Percentiles rank a stretch among this genome's conserved stretches.
Conservation (phyloP, 1,284 basidiomycete species). For the Pterulicium gracile region DNA sequence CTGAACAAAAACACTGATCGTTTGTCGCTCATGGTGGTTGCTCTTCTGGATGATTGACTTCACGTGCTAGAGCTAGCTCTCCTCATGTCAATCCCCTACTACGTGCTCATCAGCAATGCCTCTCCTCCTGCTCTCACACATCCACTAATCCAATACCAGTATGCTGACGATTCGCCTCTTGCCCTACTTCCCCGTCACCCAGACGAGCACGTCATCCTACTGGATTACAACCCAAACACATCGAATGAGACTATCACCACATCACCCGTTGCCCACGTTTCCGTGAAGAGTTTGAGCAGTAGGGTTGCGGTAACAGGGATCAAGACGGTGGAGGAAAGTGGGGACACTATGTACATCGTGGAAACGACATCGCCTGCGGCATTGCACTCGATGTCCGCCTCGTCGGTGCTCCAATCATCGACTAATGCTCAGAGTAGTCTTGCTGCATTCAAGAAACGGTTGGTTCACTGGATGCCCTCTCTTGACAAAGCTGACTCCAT, state of each 20-base stretch:
- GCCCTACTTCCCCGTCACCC: slow-evolving; percentile 44
- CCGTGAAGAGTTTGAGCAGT: slow-evolving; percentile 51
- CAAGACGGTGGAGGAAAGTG: slow-evolving; percentile 61
- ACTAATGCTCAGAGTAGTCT: background rate
- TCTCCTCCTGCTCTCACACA: slow-evolving; percentile 45
- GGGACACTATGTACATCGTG: slow-evolving; percentile 65
- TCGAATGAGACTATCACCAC: slow-evolving; percentile 8
- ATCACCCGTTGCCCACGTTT: slow-evolving; percentile 21
- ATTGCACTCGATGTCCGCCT: slow-evolving; percentile 28
- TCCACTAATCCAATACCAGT: slow-evolving; percentile 70
- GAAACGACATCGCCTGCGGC: slow-evolving; percentile 41
- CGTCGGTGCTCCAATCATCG: background rate
- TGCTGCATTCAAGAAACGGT: slow-evolving; percentile 5
- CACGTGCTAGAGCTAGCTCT: slow-evolving; percentile 3
- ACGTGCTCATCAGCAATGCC: slow-evolving; percentile 49
- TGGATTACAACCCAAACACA: slow-evolving; percentile 43
- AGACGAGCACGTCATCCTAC: slow-evolving; percentile 58
- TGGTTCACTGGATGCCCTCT: too few species aligned
- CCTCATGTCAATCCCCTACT: slow-evolving; percentile 36
- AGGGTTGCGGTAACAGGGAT: slow-evolving; percentile 47
- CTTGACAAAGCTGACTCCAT: too few species aligned
- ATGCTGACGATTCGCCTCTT: slow-evolving; percentile 61
- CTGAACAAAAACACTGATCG: too few species aligned
- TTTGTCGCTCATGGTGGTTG: too few species aligned
- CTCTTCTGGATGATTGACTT: too few species aligned